A percentile compares a stretch with the other conserved stretches of the same genome.
Conservation (phyloP, 2,329 filamentous ascomycete genomes). For the Beauveria scarabaeidicola region DNA sequence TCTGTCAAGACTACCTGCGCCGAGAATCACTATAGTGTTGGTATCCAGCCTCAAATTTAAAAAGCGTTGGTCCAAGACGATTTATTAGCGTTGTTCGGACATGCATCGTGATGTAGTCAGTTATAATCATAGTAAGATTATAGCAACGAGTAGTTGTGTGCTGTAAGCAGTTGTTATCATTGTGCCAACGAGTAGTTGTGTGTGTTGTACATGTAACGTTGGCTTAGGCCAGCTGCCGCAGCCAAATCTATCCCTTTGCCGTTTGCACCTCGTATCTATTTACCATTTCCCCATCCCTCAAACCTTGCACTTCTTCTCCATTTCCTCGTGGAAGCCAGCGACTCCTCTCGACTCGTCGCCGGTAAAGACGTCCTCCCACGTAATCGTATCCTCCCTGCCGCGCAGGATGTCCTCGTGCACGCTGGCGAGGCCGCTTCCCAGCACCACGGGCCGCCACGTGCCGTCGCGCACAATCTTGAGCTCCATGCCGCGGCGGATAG, state of each 20-base stretch:
- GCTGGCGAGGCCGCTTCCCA: constrained; percentile 52
- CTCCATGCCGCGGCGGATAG: constrained; percentile 89
- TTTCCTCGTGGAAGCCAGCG: constrained; percentile 78
- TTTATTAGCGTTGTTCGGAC: not conserved
- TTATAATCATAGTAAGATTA: not conserved
- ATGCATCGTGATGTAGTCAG: not conserved
- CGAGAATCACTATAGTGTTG: not conserved
- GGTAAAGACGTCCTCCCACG: constrained; percentile 90
- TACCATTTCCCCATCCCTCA: not conserved
- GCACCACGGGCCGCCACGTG: constrained; percentile 67
- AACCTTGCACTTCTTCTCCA: constrained; percentile 87
- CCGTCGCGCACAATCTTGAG: constrained; percentile 75
- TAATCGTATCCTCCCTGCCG: constrained; percentile 67
- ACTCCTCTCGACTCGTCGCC: constrained; percentile 66
- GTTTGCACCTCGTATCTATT: not conserved
- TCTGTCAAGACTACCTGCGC: not conserved
- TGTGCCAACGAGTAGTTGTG: not conserved
- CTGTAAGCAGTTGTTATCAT: not conserved
- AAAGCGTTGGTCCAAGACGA: not conserved
- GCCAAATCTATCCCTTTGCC: not conserved
- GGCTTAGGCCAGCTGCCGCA: not conserved
- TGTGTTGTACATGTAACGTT: constrained; percentile 6
- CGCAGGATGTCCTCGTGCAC: constrained; percentile 85
- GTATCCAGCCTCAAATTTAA: not conserved
- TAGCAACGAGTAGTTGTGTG: not conserved